Conservation (phyloP, 1,284 basidiomycete species). For the Marasmius oreades region DNA sequence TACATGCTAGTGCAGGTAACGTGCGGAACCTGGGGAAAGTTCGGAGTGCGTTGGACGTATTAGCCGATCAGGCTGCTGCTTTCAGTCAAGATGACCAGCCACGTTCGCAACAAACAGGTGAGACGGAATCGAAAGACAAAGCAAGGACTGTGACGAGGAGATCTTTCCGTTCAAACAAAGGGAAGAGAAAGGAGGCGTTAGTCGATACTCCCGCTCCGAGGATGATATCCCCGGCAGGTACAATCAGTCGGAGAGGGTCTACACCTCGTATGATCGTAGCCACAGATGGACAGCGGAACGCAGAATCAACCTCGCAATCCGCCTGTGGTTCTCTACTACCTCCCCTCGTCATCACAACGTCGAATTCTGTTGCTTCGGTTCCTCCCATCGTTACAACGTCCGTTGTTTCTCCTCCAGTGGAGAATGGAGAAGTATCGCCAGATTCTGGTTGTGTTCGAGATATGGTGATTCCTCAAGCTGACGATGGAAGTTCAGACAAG, state of each 20-base stretch:
- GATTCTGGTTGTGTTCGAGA: too few species aligned
- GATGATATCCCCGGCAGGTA: slow-evolving; percentile 24
- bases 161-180: not conserved
- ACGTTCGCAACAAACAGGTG: slow-evolving; percentile 1
- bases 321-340: not conserved
- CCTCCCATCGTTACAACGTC: not conserved
- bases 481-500: too few species aligned
- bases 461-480: not conserved
- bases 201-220: slow-evolving; percentile 14
- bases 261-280: slow-evolving; percentile 1
- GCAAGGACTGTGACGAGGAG: slow-evolving; percentile 3
- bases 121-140: not conserved
- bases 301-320: not conserved
- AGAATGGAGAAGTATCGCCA: not conserved
- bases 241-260: not conserved
- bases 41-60: slow-evolving; percentile 30
- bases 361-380: not conserved
- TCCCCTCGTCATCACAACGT: not conserved
- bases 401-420: not conserved
- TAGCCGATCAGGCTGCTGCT: slow-evolving; percentile 66
- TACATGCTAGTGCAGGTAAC: not conserved
- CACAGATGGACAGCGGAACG: not conserved
- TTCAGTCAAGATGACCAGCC: slow-evolving; percentile 15
- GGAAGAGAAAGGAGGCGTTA: slow-evolving; percentile 6
- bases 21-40: not conserved